A percentile compares a stretch with the other conserved stretches of the same genome.
phyloP scores from a whole-genome alignment of 768 basidiomycete genomes.

The Pleurotus tuber-regium region DNA sequence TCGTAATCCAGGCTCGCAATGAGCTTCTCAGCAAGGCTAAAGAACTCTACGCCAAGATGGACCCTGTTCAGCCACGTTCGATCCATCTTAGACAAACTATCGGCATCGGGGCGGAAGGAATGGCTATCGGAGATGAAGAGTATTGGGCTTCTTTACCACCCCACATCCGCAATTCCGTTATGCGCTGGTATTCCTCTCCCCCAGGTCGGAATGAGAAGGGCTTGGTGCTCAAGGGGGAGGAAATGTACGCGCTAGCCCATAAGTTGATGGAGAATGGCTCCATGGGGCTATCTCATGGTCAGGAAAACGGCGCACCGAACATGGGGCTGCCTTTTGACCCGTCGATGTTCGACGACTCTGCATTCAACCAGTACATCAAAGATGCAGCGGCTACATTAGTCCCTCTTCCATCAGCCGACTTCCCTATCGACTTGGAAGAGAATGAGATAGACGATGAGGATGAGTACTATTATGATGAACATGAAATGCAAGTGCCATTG shows the following conservation, averaged over 20 bases:
- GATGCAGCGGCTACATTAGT: constrained; percentile 5
- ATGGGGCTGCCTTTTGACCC: constrained; percentile 5
- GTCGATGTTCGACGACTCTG: constrained; percentile 1
- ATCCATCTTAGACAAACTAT: neutral
- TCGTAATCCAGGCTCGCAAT: neutral
- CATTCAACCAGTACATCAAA: constrained; percentile 2
- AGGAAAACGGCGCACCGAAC: neutral
- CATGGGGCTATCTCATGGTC: no score
- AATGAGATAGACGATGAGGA: constrained; percentile 4
- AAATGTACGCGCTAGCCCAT: constrained; percentile 4
- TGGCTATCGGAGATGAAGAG: neutral
- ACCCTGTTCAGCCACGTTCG: neutral
- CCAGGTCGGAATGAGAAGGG: neutral
- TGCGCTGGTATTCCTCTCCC: neutral
- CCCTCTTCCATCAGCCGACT: neutral
- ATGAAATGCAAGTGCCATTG: constrained; percentile 6
- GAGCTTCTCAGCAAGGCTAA: neutral
- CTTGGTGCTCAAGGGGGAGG: constrained; percentile 1
- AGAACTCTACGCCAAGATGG: constrained; percentile 6
- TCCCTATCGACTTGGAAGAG: neutral
- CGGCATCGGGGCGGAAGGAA: neutral
- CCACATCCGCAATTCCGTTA: neutral
- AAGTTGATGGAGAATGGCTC: neutral
- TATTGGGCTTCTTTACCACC: constrained; percentile 1
- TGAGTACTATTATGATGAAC: constrained; percentile 3